Evolutionary conservation across 768 basidiomycete species (phyloP).

Genomic region (Austroboletus festivus): DNA sequence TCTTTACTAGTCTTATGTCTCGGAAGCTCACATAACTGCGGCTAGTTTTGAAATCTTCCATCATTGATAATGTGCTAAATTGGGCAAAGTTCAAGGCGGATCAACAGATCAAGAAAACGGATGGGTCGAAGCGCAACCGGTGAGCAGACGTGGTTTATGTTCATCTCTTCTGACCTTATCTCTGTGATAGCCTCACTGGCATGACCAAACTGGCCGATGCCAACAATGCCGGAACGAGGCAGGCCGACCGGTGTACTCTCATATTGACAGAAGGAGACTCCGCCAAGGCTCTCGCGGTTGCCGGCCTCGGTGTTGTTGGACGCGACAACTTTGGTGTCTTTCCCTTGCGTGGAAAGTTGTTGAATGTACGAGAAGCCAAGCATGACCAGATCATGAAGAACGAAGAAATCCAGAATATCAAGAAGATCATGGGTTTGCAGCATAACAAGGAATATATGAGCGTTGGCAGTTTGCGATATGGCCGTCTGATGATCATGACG

Average conservation of each 20-base stretch:
- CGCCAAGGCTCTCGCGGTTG: constrained; percentile 93
- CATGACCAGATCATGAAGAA: constrained; percentile 99
- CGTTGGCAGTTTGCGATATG: constrained; percentile 75
- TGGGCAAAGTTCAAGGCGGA: constrained; percentile 99
- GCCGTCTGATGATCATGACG: constrained; percentile 98
- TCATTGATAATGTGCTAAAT: constrained; percentile 87
- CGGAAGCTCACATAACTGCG: constrained; percentile 2
- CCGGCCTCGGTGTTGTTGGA: constrained; percentile 91
- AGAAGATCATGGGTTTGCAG: constrained; percentile 96
- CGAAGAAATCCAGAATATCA: constrained; percentile 94
- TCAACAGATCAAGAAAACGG: constrained; percentile 93
- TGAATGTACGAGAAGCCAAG: constrained; percentile 95
- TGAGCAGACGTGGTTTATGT: constrained; percentile 26
- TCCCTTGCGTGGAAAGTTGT: constrained; percentile 91
- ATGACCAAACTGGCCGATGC: constrained; percentile 94
- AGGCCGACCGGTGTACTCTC: constrained; percentile 82
- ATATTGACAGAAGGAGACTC: constrained; percentile 99
- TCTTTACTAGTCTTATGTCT: neutral
- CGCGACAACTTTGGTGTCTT: constrained; percentile 98
- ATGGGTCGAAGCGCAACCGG: constrained; percentile 88
- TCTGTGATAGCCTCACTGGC: constrained; percentile 67
- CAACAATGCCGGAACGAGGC: constrained; percentile 89
- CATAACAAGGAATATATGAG: constrained; percentile 87
- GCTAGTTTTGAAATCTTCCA: constrained; percentile 80
- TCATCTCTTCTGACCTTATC: constrained; percentile 4